Percentiles rank a stretch among this genome's conserved stretches.
These are phyloP conservation scores for Senecio squalidus DNA, from an alignment of 140 eudicot genomes.

Conservation along the genomic window DNA sequence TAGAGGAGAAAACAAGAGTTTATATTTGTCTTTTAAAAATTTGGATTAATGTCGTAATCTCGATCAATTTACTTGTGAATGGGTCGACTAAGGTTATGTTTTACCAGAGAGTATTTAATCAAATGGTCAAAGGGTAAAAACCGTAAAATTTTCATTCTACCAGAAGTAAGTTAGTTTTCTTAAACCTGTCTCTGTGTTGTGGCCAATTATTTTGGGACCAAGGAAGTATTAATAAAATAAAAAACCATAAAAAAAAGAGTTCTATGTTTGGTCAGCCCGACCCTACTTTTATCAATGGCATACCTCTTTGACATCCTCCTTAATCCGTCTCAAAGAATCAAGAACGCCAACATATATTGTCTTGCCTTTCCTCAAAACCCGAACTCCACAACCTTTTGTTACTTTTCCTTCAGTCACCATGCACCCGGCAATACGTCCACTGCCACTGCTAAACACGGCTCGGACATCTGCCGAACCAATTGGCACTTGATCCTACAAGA, in stretches of 20 bases:
- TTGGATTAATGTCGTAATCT: too few relatives aligned
- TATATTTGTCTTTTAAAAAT: background rate
- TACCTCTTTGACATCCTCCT: slow-evolving; percentile 96
- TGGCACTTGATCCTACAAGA: slow-evolving; percentile 74
- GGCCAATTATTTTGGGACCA: too few relatives aligned
- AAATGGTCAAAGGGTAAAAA: too few relatives aligned
- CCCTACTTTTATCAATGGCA: background rate
- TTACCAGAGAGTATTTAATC: too few relatives aligned
- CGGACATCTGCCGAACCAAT: slow-evolving; percentile 85
- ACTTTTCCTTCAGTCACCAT: slow-evolving; percentile 95
- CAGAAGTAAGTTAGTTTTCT: too few relatives aligned
- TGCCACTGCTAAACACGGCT: slow-evolving; percentile 88
- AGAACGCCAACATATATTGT: slow-evolving; percentile 60
- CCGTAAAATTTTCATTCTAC: too few relatives aligned
- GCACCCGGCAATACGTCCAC: slow-evolving; percentile 95
- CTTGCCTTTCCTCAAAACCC: slow-evolving; percentile 65
- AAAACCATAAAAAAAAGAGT: too few relatives aligned
- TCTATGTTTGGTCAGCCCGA: too few relatives aligned
- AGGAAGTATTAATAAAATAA: too few relatives aligned
- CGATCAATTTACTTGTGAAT: too few relatives aligned
- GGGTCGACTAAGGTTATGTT: too few relatives aligned
- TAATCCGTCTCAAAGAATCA: slow-evolving; percentile 82
- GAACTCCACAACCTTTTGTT: slow-evolving; percentile 72
- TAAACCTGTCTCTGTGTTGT: too few relatives aligned
- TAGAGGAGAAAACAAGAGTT: slow-evolving; percentile 19